A percentile compares a stretch with the other conserved stretches of the same genome.
Conservation (phyloP, 306 rosid species). For the Prunus persica region Prunus_persica_NCBIv2 NC_034016.1:10363501-10364000, state of each 20-base stretch:
- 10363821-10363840: conserved; percentile 4
- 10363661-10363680: conserved; percentile 67
- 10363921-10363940: conserved; percentile 72
- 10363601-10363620: conserved; percentile 89
- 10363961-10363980: conserved; percentile 47
- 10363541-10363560: conserved; percentile 54
- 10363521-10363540: conserved; percentile 58
- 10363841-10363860: conserved; percentile 20
- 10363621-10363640: conserved; percentile 82
- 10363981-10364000: conserved; percentile 59
- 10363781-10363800: conserved; percentile 11
- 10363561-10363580: conserved; percentile 72
- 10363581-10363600: conserved; percentile 92
- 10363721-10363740: background rate
- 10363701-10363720: conserved; percentile 85
- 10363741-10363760: background rate
- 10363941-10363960: conserved; percentile 54
- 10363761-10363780: conserved; percentile 9
- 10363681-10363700: conserved; percentile 79
- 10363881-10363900: conserved; percentile 95
- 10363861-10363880: conserved; percentile 87
- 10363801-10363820: conserved; percentile 4
- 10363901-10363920: conserved; percentile 83
- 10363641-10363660: conserved; percentile 74
- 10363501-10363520: conserved; percentile 62